Evolutionary conservation across 768 basidiomycete genomes (phyloP).

Genomic region (Pleurotus tuoliensis): DNA sequence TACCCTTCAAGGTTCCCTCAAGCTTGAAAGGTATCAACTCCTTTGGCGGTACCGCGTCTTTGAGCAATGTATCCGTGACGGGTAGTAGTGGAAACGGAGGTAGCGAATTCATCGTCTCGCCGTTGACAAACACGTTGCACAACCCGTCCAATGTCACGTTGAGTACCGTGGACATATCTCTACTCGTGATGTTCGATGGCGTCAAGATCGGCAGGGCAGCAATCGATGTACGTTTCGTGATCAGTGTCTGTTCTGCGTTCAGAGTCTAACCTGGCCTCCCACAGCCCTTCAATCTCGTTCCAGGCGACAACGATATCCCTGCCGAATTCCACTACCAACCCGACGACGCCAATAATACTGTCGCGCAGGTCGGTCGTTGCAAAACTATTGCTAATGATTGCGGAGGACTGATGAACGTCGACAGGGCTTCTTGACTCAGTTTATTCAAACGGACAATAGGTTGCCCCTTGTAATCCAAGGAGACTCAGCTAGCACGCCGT

Average conservation of each 20-base stretch:
- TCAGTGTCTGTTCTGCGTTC: not conserved
- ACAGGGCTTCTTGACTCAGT: conserved; percentile 54
- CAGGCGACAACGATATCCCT: conserved; percentile 48
- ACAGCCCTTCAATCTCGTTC: conserved; percentile 53
- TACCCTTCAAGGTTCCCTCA: conserved; percentile 60
- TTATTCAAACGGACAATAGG: conserved; percentile 47
- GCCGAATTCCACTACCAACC: conserved; percentile 71
- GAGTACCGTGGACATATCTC: conserved; percentile 49
- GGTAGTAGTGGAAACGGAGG: conserved; percentile 67
- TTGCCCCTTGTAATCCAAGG: conserved; percentile 57
- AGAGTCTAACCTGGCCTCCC: not conserved
- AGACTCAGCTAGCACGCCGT: conserved; percentile 57
- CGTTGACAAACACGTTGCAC: conserved; percentile 51
- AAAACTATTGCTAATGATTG: too few species aligned
- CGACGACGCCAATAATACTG: conserved; percentile 59
- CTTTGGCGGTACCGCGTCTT: conserved; percentile 48
- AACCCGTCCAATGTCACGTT: conserved; percentile 71
- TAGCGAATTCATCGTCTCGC: conserved; percentile 52
- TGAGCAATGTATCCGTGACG: conserved; percentile 55
- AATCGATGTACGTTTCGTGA: conserved; percentile 41
- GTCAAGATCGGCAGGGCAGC: conserved; percentile 56
- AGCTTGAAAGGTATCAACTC: conserved; percentile 54
- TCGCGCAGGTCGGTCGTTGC: conserved; percentile 40
- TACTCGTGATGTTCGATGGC: conserved; percentile 56
- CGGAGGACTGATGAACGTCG: not conserved